A percentile compares a stretch with the other conserved stretches of the same genome.
These are phyloP conservation scores for Artemisia argyi DNA, from an alignment of 129 eudicot species.

Conservation along the genomic window DNA sequence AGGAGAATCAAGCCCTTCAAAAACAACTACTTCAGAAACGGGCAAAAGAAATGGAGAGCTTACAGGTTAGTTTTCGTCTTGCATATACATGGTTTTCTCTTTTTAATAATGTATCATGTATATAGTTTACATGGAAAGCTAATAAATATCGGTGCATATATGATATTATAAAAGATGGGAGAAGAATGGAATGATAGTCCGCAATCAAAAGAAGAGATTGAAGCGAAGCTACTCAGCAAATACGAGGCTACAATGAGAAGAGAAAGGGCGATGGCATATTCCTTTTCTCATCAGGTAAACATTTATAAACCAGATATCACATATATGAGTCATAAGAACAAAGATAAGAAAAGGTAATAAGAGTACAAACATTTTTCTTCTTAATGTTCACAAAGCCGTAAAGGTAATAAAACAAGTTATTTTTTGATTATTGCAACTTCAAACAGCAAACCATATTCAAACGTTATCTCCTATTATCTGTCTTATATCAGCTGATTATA, in stretches of 20 bases:
- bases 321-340: not conserved
- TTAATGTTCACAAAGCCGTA: too few relatives aligned
- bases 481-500: too few relatives aligned
- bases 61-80: slow-evolving; percentile 46
- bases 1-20: slow-evolving; percentile 87
- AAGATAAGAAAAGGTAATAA: not conserved
- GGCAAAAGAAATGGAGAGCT: slow-evolving; percentile 75
- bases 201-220: slow-evolving; percentile 82
- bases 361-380: too few relatives aligned
- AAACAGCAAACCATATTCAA: too few relatives aligned
- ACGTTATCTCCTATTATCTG: too few relatives aligned
- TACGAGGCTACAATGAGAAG: slow-evolving; percentile 91
- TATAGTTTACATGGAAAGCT: too few relatives aligned
- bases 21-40: slow-evolving; percentile 80
- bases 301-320: not conserved
- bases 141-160: not conserved
- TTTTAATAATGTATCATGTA: too few relatives aligned
- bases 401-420: too few relatives aligned
- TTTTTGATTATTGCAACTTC: not conserved
- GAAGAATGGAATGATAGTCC: slow-evolving; percentile 83
- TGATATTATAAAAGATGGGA: slow-evolving; percentile 55
- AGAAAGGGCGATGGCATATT: slow-evolving; percentile 91
- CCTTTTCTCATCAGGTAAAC: slow-evolving; percentile 90
- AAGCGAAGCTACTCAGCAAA: slow-evolving; percentile 71
- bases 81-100: not conserved